Evolutionary conservation across 1,139 yeast genomes (phyloP).

Genomic region (Protomyces gravidus): DNA sequence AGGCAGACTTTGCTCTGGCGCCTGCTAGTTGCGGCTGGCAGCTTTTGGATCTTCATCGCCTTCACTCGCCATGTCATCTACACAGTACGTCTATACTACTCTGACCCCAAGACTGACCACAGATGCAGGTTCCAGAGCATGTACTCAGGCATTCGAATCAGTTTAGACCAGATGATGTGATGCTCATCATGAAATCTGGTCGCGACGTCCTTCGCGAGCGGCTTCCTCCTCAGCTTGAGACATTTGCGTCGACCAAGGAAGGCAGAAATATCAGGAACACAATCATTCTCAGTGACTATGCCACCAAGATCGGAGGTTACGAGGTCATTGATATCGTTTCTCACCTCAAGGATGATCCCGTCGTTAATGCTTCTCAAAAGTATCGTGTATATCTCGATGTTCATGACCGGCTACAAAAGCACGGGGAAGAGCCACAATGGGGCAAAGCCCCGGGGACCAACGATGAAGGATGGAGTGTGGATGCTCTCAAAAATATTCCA

Average conservation of each 20-base stretch:
- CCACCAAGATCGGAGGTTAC: not conserved
- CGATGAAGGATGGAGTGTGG: constrained; percentile 41
- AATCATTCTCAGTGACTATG: constrained; percentile 6
- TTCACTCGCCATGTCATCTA: not conserved
- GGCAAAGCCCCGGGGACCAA: constrained; percentile 16
- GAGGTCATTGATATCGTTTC: constrained; percentile 7
- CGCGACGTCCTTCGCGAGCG: constrained; percentile 8
- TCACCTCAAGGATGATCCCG: not conserved
- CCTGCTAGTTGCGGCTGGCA: not conserved
- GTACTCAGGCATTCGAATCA: not conserved
- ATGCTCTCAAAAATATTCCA: constrained; percentile 43
- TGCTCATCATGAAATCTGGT: constrained; percentile 18
- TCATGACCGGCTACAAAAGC: not conserved
- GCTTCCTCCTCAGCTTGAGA: constrained; percentile 16
- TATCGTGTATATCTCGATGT: constrained; percentile 1
- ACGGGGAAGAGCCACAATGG: not conserved
- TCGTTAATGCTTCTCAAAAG: not conserved
- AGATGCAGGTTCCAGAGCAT: not conserved
- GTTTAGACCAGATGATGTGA: constrained; percentile 1
- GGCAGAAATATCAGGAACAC: constrained; percentile 13
- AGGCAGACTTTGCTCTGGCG: not conserved
- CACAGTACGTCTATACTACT: not conserved
- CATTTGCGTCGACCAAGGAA: constrained; percentile 11
- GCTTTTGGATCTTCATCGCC: not conserved
- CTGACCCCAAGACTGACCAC: not conserved